These are phyloP conservation scores for Neurospora crassa DNA, from an alignment of 2,329 filamentous ascomycete genomes.

Conservation along the genomic window DNA sequence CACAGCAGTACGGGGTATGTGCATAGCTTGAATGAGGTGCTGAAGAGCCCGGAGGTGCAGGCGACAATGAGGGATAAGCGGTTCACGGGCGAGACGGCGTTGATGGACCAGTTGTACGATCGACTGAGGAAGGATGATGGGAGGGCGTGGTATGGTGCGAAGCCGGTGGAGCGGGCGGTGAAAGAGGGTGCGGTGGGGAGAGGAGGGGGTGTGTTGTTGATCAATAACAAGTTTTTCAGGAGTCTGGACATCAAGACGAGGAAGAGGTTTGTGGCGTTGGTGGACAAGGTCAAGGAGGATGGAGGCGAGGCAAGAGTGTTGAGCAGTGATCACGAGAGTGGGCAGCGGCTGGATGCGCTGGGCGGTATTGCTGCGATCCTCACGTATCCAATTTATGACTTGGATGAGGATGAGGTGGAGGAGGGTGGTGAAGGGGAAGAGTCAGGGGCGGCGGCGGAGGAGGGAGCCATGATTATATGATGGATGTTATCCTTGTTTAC, in stretches of 20 bases:
- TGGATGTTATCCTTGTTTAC: not conserved
- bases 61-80: slow-evolving; percentile 76
- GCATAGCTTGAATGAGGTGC: slow-evolving; percentile 78
- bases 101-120: slow-evolving; percentile 77
- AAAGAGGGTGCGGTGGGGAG: slow-evolving; percentile 80
- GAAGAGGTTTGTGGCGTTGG: slow-evolving; percentile 72
- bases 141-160: slow-evolving; percentile 80
- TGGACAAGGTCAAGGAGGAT: slow-evolving; percentile 78
- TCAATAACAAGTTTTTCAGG: slow-evolving; percentile 82
- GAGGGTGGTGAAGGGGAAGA: slow-evolving; percentile 26
- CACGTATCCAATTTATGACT: slow-evolving; percentile 76
- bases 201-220: slow-evolving; percentile 73
- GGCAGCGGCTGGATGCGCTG: slow-evolving; percentile 70
- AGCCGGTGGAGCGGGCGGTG: slow-evolving; percentile 73
- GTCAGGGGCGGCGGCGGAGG: slow-evolving; percentile 13
- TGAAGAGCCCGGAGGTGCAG: slow-evolving; percentile 71
- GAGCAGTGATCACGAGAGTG: slow-evolving; percentile 91
- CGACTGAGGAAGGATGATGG: slow-evolving; percentile 76
- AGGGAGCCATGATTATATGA: slow-evolving; percentile 21
- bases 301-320: slow-evolving; percentile 84
- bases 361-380: slow-evolving; percentile 84
- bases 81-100: slow-evolving; percentile 70
- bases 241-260: slow-evolving; percentile 68
- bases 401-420: slow-evolving; percentile 59
- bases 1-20: slow-evolving; percentile 80